Conservation (phyloP, 768 basidiomycete species). For the Trametes meyenii region DNA sequence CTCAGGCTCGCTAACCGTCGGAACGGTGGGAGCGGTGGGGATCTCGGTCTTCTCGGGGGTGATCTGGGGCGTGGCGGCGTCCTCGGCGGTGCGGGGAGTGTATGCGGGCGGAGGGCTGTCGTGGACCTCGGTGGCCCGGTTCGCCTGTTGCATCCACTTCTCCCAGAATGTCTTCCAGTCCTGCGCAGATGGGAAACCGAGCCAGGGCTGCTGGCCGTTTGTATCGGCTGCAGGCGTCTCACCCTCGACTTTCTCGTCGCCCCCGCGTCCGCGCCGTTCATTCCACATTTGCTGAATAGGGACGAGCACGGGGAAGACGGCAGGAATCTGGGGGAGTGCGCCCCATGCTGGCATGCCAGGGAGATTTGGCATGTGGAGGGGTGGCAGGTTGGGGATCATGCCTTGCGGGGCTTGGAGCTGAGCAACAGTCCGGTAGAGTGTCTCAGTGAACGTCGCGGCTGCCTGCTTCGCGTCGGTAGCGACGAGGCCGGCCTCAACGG, state of each 20-base stretch:
- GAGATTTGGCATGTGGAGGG: conserved; percentile 40
- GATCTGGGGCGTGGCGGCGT: conserved; percentile 22
- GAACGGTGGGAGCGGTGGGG: not conserved
- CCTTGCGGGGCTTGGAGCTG: conserved; percentile 59
- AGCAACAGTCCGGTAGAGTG: conserved; percentile 75
- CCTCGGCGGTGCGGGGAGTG: conserved; percentile 52
- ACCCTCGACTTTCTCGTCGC: conserved; percentile 30
- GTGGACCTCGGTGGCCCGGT: conserved; percentile 47
- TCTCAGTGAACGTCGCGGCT: conserved; percentile 59
- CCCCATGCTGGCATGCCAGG: conserved; percentile 55
- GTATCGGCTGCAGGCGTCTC: conserved; percentile 4
- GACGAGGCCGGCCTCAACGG: conserved; percentile 25
- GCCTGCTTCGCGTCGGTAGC: conserved; percentile 33
- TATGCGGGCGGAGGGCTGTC: conserved; percentile 74
- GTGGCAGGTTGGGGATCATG: conserved; percentile 46
- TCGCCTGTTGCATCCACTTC: conserved; percentile 64
- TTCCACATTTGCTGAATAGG: conserved; percentile 69
- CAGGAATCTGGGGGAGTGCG: conserved; percentile 64
- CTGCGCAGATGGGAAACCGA: conserved; percentile 39
- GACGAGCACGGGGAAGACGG: conserved; percentile 81
- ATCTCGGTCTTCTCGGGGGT: conserved; percentile 16
- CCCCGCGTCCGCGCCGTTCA: conserved; percentile 42
- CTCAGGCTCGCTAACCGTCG: conserved; percentile 13
- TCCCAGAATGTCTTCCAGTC: conserved; percentile 76
- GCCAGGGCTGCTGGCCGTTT: conserved; percentile 33